Base-by-base conservation (phyloP, 2,329 filamentous ascomycete species). In the Penicillium palitans region DNA sequence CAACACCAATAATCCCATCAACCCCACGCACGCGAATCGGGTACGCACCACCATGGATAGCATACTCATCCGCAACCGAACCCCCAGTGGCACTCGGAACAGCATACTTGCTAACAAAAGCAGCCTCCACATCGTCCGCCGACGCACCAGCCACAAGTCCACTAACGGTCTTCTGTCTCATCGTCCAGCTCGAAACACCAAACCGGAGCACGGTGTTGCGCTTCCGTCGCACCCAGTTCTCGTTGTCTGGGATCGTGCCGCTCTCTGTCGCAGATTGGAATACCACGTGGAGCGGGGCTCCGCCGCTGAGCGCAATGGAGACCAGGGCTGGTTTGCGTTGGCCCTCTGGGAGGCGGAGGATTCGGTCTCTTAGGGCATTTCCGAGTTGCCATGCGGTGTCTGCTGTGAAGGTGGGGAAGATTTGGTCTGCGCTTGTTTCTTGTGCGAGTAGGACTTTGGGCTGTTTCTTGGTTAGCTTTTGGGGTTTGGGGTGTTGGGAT, bases 21-120 rank as follows among this genome's bases (percentile, higher is more conserved):
- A 93, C 88, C 0, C 88, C 88, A 53, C 78, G 78, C 7, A 93
- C 90, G 8, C 85, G 81, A 33, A 93, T 83, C 0, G 90, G 90
- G 62, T 90, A 85, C 0, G 82, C 90, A 24, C 90, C 90, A 0
- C 90, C 90, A 73, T 93, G 89, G 61, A 92, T 89, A 1, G 90
- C 90, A 78, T 90, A 93, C 33, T 84, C 79, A 54, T 81, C 80
- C 2, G 81, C 82, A 21, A 69, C 67, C 9, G 65, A 66, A 2
- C 72, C 70, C 17, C 80, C 79, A 50, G 81, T 82, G 41, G 78
- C 75, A 55, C 74, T 74, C 6, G 83, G 81, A 68, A 93, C 77
- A 35, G 82, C 86, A 69, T 84, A 90, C 71, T 89, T 88, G 33
- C 80, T 79, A 41, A 81, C 81, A 73, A 93, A 92, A 3, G 76